These are phyloP conservation scores for Neofusicoccum laricinum DNA, from an alignment of 2,329 filamentous ascomycete species.

Conservation along the genomic window DNA sequence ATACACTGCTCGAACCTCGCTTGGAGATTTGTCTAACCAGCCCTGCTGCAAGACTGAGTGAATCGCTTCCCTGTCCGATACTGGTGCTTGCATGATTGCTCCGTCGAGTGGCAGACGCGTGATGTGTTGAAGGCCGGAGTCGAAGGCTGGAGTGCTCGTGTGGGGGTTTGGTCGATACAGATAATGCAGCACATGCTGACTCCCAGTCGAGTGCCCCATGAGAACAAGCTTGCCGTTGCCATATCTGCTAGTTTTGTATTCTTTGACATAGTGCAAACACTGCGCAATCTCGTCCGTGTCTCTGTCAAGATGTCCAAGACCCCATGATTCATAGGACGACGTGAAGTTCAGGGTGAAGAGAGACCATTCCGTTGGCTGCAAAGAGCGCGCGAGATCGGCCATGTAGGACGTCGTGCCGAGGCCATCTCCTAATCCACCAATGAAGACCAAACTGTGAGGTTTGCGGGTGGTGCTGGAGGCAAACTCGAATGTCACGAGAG, in stretches of 20 bases:
- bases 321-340: constrained; percentile 33
- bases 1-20: constrained; percentile 18
- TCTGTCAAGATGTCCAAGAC: constrained; percentile 36
- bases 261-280: constrained; percentile 25
- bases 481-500: constrained; percentile 40
- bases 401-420: constrained; percentile 25
- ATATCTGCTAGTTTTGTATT: constrained; percentile 27
- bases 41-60: constrained; percentile 20
- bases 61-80: constrained; percentile 23
- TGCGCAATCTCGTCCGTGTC: constrained; percentile 37
- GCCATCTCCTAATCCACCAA: constrained; percentile 26
- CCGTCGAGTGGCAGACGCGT: constrained; percentile 21
- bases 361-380: constrained; percentile 22
- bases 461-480: constrained; percentile 26
- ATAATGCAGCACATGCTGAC: constrained; percentile 24
- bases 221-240: constrained; percentile 21
- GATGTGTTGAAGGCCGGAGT: constrained; percentile 19
- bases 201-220: constrained; percentile 25
- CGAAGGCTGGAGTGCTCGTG: constrained; percentile 18
- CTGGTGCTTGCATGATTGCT: constrained; percentile 26
- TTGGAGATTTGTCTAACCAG: constrained; percentile 20
- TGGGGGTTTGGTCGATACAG: constrained; percentile 23
- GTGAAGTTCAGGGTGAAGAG: constrained; percentile 23
- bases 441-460: constrained; percentile 26
- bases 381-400: constrained; percentile 22